These are phyloP conservation scores for Amanita pseudoporphyria DNA, from an alignment of 768 basidiomycete species.

Conservation along the genomic window DNA sequence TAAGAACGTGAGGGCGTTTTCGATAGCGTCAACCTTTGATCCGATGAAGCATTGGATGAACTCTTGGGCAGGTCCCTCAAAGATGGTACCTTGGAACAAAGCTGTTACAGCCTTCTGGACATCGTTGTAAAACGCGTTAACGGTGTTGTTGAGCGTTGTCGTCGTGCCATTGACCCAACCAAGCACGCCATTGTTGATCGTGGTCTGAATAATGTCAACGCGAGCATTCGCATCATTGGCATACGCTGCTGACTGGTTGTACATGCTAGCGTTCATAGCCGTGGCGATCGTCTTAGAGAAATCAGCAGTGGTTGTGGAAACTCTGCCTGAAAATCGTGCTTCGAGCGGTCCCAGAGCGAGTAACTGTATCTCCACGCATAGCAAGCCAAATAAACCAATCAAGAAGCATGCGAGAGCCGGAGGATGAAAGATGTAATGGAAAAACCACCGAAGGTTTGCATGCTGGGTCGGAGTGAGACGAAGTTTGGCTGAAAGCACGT, in stretches of 20 bases:
- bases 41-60: conserved; percentile 89
- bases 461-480: conserved; percentile 53
- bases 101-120: conserved; percentile 68
- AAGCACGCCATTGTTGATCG: conserved; percentile 81
- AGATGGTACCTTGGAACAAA: conserved; percentile 78
- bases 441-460: conserved; percentile 76
- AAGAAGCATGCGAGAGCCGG: conserved; percentile 86
- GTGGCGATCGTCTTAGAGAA: conserved; percentile 65
- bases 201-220: conserved; percentile 58
- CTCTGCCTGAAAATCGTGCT: conserved; percentile 52
- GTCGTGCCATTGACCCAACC: conserved; percentile 95
- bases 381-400: conserved; percentile 84
- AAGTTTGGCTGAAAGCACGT: conserved; percentile 39
- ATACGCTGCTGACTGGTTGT: conserved; percentile 68
- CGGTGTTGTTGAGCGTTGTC: conserved; percentile 74
- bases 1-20: conserved; percentile 84
- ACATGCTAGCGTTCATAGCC: conserved; percentile 77
- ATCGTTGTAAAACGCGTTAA: conserved; percentile 81
- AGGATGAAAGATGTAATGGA: conserved; percentile 85
- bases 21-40: conserved; percentile 80
- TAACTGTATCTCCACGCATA: conserved; percentile 84
- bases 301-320: conserved; percentile 49
- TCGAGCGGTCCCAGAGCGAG: conserved; percentile 68
- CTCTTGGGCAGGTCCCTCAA: conserved; percentile 73
- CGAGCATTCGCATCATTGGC: conserved; percentile 69